These are phyloP conservation scores for Papiliotrema nemorosa DNA, from an alignment of 1,284 basidiomycete genomes.

Conservation along the genomic window DNA sequence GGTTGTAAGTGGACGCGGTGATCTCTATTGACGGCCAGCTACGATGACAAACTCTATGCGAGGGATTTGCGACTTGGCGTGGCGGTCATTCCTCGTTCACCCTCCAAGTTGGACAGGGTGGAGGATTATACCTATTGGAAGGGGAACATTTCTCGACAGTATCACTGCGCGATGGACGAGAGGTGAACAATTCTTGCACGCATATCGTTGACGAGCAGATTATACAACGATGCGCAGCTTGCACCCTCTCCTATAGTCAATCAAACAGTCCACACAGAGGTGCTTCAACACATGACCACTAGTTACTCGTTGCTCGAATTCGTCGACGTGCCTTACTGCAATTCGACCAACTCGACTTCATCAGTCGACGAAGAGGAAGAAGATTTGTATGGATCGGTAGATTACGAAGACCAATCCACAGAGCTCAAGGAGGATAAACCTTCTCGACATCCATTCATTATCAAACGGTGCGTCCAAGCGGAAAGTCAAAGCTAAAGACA, in stretches of 20 bases:
- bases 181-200: background rate
- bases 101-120: constrained; percentile 13
- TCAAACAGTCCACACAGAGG: constrained; percentile 1
- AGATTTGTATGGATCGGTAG: constrained; percentile 8
- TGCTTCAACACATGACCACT: constrained; percentile 11
- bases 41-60: constrained; percentile 11
- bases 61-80: constrained; percentile 14
- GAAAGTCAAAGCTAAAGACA: too few species aligned
- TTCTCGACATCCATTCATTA: constrained; percentile 10
- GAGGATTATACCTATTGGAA: constrained; percentile 16
- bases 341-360: background rate
- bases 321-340: background rate
- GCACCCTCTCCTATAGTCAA: background rate
- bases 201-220: background rate
- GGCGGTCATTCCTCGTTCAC: constrained; percentile 9
- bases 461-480: constrained; percentile 15
- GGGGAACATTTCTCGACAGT: background rate
- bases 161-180: background rate
- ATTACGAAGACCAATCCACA: constrained; percentile 5
- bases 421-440: constrained; percentile 1
- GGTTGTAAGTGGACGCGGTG: constrained; percentile 15
- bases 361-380: constrained; percentile 10
- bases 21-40: constrained; percentile 6
- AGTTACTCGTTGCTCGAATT: constrained; percentile 15
- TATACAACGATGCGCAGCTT: background rate